These are phyloP conservation scores for Zygnema cylindricum DNA, from an alignment of 139 green algal genomes.

Conservation along the genomic window DNA sequence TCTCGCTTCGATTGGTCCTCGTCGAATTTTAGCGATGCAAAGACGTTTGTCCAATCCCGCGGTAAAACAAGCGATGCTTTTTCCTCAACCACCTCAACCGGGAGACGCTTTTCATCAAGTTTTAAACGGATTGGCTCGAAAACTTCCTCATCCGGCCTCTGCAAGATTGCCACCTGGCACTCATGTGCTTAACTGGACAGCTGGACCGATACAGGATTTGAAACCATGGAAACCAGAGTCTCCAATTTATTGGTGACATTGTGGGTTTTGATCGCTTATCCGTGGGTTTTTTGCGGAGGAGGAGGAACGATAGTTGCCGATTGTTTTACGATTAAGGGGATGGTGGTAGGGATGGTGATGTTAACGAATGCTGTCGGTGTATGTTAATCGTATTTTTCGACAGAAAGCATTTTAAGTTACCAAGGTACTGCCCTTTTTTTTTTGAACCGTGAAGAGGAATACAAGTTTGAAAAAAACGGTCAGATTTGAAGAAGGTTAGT, in stretches of 20 bases:
- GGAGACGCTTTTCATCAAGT: conserved; percentile 54
- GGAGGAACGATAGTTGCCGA: too few relatives aligned
- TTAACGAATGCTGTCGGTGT: too few relatives aligned
- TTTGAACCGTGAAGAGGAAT: too few relatives aligned
- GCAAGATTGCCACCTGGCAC: conserved; percentile 15
- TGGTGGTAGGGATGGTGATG: too few relatives aligned
- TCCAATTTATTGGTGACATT: conserved; percentile 18
- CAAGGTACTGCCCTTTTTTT: too few relatives aligned
- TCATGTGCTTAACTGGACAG: conserved; percentile 26
- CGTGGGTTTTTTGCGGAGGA: too few relatives aligned
- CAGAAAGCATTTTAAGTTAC: too few relatives aligned
- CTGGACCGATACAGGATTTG: conserved; percentile 17
- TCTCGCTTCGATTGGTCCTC: conserved; percentile 19
- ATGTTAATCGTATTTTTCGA: too few relatives aligned
- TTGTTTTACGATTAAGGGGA: too few relatives aligned
- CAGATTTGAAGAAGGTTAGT: too few relatives aligned
- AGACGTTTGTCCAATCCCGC: not conserved
- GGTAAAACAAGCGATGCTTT: conserved; percentile 32
- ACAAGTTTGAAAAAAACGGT: too few relatives aligned
- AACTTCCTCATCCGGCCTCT: conserved; percentile 26
- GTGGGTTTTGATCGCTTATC: not conserved
- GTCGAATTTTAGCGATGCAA: conserved; percentile 34
- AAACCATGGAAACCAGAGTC: conserved; percentile 40
- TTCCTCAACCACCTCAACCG: conserved; percentile 11
- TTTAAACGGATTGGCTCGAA: conserved; percentile 40